Conservation (phyloP, 1,139 yeast genomes). For the Yarrowia galli region DNA sequence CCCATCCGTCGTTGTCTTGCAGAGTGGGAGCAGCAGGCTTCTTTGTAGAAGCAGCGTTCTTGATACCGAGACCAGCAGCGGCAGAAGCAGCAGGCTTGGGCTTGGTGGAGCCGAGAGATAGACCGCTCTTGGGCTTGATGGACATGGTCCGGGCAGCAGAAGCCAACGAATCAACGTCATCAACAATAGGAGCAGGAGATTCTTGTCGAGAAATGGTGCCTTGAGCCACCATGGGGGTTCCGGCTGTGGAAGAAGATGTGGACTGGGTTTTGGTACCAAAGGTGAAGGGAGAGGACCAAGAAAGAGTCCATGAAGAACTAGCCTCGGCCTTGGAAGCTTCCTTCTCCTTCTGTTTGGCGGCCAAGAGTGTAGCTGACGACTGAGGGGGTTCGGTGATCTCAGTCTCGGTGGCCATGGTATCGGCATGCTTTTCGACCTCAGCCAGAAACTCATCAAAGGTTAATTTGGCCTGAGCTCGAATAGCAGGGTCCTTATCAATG, state of each 20-base stretch:
- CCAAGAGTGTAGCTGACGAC: constrained; percentile 29
- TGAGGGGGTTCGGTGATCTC: constrained; percentile 52
- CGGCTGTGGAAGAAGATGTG: constrained; percentile 23
- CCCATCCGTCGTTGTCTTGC: constrained; percentile 28
- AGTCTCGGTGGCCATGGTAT: constrained; percentile 59
- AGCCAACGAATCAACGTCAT: constrained; percentile 16
- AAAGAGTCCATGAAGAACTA: constrained; percentile 25
- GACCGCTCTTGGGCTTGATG: constrained; percentile 32
- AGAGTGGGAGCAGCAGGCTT: constrained; percentile 6
- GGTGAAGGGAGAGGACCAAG: constrained; percentile 35
- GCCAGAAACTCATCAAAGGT: constrained; percentile 70
- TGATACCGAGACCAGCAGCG: constrained; percentile 15
- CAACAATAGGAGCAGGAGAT: constrained; percentile 21
- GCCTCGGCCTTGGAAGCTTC: constrained; percentile 19
- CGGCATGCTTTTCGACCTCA: constrained; percentile 70
- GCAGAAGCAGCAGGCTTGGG: constrained; percentile 18
- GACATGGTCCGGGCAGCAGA: constrained; percentile 17
- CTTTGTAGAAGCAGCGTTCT: not conserved
- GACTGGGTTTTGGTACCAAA: constrained; percentile 32
- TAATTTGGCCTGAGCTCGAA: constrained; percentile 72
- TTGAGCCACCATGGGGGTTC: constrained; percentile 22
- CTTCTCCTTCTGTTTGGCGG: constrained; percentile 13
- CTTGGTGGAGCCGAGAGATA: constrained; percentile 3
- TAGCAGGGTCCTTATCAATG: constrained; percentile 74
- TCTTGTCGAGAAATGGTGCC: constrained; percentile 32